Evolutionary conservation across 495 filamentous ascomycete genomes (phyloP).

Genomic region (Neurospora discreta): DNA sequence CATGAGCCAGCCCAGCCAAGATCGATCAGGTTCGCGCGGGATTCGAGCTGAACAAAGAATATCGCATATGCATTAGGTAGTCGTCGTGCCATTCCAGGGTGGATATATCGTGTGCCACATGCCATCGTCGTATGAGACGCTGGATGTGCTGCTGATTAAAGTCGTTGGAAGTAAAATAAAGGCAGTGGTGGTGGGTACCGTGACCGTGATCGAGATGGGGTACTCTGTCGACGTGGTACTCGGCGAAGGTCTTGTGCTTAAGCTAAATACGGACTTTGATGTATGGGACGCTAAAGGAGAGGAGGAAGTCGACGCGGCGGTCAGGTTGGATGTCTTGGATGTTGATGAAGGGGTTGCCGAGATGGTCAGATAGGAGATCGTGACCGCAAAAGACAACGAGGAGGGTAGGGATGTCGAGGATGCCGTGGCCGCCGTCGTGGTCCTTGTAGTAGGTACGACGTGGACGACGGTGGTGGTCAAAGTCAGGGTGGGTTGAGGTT

Average conservation of each 20-base stretch:
- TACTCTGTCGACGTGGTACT: background rate
- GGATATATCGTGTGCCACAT: conserved; percentile 31
- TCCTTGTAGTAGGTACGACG: background rate
- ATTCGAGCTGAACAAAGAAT: conserved; percentile 5
- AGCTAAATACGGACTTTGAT: conserved; percentile 11
- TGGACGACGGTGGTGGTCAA: conserved; percentile 5
- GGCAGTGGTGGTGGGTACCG: background rate
- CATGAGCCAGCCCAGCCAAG: background rate
- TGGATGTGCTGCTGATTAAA: conserved; percentile 5
- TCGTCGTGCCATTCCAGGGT: conserved; percentile 26
- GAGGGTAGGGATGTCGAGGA: background rate
- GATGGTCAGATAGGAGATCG: background rate
- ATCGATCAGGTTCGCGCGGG: background rate
- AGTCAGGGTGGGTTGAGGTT: conserved; percentile 4
- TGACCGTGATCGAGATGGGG: background rate
- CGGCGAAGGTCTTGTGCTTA: background rate
- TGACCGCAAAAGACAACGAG: background rate
- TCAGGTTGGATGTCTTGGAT: background rate
- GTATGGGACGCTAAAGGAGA: conserved; percentile 8
- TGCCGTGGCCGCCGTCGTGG: background rate
- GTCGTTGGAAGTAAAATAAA: conserved; percentile 1
- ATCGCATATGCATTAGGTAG: conserved; percentile 1
- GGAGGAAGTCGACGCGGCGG: background rate
- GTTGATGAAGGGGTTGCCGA: conserved; percentile 1
- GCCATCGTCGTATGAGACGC: conserved; percentile 19